Evolutionary conservation across 2,329 filamentous ascomycete genomes (phyloP), one percentile per base, ranked within the genome.

Genomic region (Aspergillus brunneoviolaceus): DNA sequence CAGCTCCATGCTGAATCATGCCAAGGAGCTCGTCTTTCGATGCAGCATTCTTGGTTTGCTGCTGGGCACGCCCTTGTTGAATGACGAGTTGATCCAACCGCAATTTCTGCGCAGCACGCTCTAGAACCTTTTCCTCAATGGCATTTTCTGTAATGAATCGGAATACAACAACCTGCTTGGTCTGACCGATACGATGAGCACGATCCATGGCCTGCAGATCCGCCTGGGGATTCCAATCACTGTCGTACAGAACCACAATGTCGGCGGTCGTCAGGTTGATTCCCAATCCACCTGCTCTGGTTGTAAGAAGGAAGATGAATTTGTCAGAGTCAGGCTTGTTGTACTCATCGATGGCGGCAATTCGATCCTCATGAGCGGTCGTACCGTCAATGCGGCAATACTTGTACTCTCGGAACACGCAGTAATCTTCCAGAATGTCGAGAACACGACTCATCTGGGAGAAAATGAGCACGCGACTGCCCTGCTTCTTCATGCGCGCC

Each of bases 1-100:
- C 92, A n/a, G 96, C 95, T 62, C 95, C 95, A 71, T 99, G 95
- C 75, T 99, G 95, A 71, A 99, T 99, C 95, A 99, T 99, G 64
- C 87, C 95, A 49, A 99, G 81, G 48, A 99, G 85, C 71, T 99
- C 95, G 63, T 98, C 95, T 78, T 99, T 99, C 63, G 92, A 96
- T 0, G 93, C 92, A 7, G 93, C 92, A 52, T 91, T 90, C 81
- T 97, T 97, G 21, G 89, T 89, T 57, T 92, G 92, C 64, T 89
- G 90, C 75, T 98, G 95, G 52, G 94, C 89, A 63, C 95, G 91
- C 19, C 95, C 95, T 80, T 99, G 95, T 72, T 99, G 95, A 70
- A 99, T 99, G 68, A 99, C 95, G 23, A 99, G 84, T 76, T 99
- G 95, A 71, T 99, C 95, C 29, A 99, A 86, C 63, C 95, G 92